Conservation (phyloP, 495 filamentous ascomycete species). For the Hyaloscypha finlandica region DNA sequence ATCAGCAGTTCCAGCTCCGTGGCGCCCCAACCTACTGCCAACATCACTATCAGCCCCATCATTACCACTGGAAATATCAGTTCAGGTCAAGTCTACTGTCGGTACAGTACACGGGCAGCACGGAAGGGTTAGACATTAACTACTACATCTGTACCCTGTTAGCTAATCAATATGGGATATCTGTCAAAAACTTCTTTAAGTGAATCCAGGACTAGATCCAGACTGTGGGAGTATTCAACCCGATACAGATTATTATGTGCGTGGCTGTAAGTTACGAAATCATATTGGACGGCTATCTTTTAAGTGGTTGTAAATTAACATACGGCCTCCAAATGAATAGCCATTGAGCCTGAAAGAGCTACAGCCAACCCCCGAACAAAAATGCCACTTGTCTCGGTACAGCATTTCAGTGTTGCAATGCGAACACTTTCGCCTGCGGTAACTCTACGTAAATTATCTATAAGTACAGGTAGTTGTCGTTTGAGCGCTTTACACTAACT, state of each 20-base stretch:
- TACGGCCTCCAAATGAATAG: too few relatives aligned
- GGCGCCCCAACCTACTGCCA: too few relatives aligned
- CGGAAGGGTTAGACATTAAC: constrained; percentile 19
- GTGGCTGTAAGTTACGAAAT: constrained; percentile 31
- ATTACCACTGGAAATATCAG: too few relatives aligned
- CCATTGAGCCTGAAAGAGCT: constrained; percentile 31
- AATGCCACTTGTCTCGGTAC: constrained; percentile 36
- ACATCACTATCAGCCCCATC: too few relatives aligned
- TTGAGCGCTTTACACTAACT: neutral
- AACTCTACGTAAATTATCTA: constrained; percentile 21
- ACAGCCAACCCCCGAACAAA: constrained; percentile 34
- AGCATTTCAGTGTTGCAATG: constrained; percentile 12
- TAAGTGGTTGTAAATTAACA: too few relatives aligned
- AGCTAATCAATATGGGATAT: constrained; percentile 21
- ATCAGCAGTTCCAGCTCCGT: too few relatives aligned
- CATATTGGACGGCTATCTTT: too few relatives aligned
- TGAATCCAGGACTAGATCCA: constrained; percentile 29
- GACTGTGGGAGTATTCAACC: constrained; percentile 33
- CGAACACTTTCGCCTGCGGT: constrained; percentile 35
- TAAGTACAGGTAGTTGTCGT: neutral
- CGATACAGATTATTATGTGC: constrained; percentile 33
- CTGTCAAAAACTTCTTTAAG: constrained; percentile 27
- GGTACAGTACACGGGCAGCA: too few relatives aligned
- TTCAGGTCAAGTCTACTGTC: too few relatives aligned
- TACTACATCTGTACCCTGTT: constrained; percentile 30